Percentiles rank a stretch among this genome's conserved stretches.
These are phyloP conservation scores for Trichoderma lentiforme DNA, from an alignment of 2,329 filamentous ascomycete species.

Conservation along the genomic window DNA sequence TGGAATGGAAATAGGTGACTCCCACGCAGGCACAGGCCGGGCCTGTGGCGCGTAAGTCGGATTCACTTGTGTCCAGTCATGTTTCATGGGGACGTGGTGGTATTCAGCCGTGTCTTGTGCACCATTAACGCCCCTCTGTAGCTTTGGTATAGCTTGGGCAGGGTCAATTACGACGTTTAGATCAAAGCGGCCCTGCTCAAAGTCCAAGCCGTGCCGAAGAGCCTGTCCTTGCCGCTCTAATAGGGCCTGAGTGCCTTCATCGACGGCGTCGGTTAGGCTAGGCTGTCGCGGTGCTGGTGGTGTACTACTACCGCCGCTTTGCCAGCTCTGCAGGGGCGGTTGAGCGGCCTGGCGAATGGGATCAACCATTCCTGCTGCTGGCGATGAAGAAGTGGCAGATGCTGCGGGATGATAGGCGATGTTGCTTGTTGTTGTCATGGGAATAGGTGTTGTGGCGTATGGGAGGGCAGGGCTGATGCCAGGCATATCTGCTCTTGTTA, in stretches of 20 bases:
- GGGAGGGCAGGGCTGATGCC: conserved; percentile 34
- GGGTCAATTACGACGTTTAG: conserved; percentile 70
- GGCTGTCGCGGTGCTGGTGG: background rate
- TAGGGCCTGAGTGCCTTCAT: conserved; percentile 21
- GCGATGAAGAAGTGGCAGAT: background rate
- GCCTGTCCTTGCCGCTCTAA: conserved; percentile 49
- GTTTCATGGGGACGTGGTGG: conserved; percentile 48
- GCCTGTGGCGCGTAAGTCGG: conserved; percentile 22
- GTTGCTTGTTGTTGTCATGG: conserved; percentile 21
- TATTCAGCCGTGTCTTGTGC: conserved; percentile 45
- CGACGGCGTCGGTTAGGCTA: background rate
- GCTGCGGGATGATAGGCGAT: conserved; percentile 17
- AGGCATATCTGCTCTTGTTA: conserved; percentile 16
- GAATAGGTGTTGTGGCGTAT: conserved; percentile 25
- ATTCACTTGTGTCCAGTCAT: conserved; percentile 42
- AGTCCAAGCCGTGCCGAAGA: conserved; percentile 54
- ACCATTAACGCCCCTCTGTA: conserved; percentile 49
- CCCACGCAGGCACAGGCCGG: background rate
- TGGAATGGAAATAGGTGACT: background rate
- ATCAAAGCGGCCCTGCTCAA: conserved; percentile 64
- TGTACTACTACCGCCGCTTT: background rate
- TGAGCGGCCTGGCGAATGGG: background rate
- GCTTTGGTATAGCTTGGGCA: conserved; percentile 48
- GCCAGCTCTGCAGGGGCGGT: conserved; percentile 3
- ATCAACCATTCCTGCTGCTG: background rate